A percentile compares a stretch with the other conserved stretches of the same genome.
Evolutionary conservation across 2,329 filamentous ascomycete genomes (phyloP).

Genomic region (Fusarium circinatum): DNA sequence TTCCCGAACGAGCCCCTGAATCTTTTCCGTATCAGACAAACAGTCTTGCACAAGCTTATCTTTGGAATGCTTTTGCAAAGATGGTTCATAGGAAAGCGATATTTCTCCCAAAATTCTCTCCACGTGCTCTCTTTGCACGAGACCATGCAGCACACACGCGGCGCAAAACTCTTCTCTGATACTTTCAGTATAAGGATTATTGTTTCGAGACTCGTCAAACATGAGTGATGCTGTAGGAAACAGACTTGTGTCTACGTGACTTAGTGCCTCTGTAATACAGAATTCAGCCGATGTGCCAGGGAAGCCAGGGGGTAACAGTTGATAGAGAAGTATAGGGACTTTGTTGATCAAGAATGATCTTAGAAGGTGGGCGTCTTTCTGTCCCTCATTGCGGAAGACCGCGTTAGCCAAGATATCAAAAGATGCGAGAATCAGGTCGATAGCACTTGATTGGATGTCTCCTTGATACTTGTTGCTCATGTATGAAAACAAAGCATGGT

Average conservation of each 20-base stretch:
- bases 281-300: conserved; percentile 80
- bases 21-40: conserved; percentile 76
- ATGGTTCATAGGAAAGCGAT: conserved; percentile 80
- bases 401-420: conserved; percentile 92
- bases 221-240: conserved; percentile 71
- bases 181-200: conserved; percentile 67
- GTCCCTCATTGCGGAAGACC: conserved; percentile 72
- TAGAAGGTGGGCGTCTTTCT: conserved; percentile 74
- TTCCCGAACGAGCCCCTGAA: conserved; percentile 81
- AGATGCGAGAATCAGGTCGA: conserved; percentile 86
- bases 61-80: conserved; percentile 78
- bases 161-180: conserved; percentile 83
- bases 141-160: conserved; percentile 85
- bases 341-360: conserved; percentile 87
- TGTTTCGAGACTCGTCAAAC: conserved; percentile 68
- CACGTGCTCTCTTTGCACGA: conserved; percentile 83
- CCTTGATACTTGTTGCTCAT: conserved; percentile 86
- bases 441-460: conserved; percentile 79
- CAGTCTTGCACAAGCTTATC: conserved; percentile 83
- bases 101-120: conserved; percentile 85
- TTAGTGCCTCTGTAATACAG: conserved; percentile 75
- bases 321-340: conserved; percentile 64
- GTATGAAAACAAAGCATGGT: conserved; percentile 80
- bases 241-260: conserved; percentile 83
- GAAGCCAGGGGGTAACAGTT: conserved; percentile 71